These are phyloP conservation scores for Termitomyces sp. DNA, from an alignment of 1,284 basidiomycete genomes.

Conservation along the genomic window DNA sequence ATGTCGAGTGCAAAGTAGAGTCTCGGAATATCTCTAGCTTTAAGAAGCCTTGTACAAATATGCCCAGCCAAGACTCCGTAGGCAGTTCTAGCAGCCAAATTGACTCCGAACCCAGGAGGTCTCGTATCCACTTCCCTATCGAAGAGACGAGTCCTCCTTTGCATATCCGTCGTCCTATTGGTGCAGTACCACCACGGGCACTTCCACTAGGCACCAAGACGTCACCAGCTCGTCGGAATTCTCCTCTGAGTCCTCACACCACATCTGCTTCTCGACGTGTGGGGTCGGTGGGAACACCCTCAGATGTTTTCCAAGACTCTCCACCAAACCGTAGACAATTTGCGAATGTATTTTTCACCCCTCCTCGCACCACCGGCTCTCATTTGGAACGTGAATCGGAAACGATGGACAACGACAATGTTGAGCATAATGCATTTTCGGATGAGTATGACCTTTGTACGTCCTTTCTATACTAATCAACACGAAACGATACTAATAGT, in stretches of 20 bases:
- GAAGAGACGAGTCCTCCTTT: conserved; percentile 16
- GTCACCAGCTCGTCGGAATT: conserved; percentile 26
- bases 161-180: conserved; percentile 5
- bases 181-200: conserved; percentile 1
- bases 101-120: conserved; percentile 15
- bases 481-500: conserved; percentile 9
- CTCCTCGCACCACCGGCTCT: conserved; percentile 10
- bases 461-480: conserved; percentile 2
- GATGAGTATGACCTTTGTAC: conserved; percentile 73
- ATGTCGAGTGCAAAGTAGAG: neutral
- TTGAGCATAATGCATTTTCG: conserved; percentile 36
- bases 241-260: conserved; percentile 30
- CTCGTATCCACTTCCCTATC: conserved; percentile 26
- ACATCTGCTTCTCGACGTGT: conserved; percentile 21
- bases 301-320: conserved; percentile 17
- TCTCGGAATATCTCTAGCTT: neutral
- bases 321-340: conserved; percentile 20
- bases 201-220: conserved; percentile 1
- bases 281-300: conserved; percentile 21
- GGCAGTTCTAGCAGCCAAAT: conserved; percentile 11
- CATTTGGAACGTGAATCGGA: conserved; percentile 9
- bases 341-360: conserved; percentile 10
- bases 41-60: conserved; percentile 1
- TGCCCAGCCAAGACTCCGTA: conserved; percentile 13
- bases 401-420: conserved; percentile 8